phyloP scores from a whole-genome alignment of 257 asterid genomes.

The Solanum virginianum region DNA sequence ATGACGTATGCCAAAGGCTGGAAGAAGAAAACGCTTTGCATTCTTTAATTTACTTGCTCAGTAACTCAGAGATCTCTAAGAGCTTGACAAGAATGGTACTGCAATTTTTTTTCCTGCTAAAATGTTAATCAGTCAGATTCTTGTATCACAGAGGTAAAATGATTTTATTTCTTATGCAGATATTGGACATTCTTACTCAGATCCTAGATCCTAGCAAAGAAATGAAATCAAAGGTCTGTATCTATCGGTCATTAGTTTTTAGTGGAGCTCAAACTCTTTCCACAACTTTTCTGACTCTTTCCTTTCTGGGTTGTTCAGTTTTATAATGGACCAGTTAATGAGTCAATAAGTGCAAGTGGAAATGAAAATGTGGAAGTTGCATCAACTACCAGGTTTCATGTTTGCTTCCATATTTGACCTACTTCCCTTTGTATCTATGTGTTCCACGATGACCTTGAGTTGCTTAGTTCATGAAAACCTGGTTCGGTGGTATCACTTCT shows the following conservation, averaged over 20 bases:
- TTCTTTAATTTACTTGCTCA: slow-evolving; percentile 46
- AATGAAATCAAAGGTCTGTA: slow-evolving; percentile 51
- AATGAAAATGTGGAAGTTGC: slow-evolving; percentile 12
- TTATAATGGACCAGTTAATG: slow-evolving; percentile 35
- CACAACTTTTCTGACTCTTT: not conserved
- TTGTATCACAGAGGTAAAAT: not conserved
- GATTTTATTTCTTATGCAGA: slow-evolving; percentile 28
- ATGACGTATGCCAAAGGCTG: slow-evolving; percentile 50
- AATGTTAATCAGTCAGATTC: not conserved
- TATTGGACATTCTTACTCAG: slow-evolving; percentile 61
- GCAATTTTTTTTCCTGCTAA: not conserved
- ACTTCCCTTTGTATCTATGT: not conserved
- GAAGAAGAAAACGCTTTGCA: slow-evolving; percentile 62
- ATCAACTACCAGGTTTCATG: slow-evolving; percentile 39
- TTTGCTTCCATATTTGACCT: slow-evolving; percentile 1
- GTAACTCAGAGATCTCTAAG: slow-evolving; percentile 29
- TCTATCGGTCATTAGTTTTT: not conserved
- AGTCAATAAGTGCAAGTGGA: slow-evolving; percentile 17
- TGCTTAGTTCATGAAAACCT: not conserved
- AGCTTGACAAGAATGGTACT: slow-evolving; percentile 43
- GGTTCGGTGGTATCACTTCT: not conserved
- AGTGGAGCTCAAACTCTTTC: not conserved
- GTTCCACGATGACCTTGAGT: not conserved
- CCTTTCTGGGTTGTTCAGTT: slow-evolving; percentile 27
- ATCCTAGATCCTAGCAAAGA: slow-evolving; percentile 75